Evolutionary conservation across 352 stramenopile genomes (phyloP).

Genomic region (Plasmopara viticola): DNA sequence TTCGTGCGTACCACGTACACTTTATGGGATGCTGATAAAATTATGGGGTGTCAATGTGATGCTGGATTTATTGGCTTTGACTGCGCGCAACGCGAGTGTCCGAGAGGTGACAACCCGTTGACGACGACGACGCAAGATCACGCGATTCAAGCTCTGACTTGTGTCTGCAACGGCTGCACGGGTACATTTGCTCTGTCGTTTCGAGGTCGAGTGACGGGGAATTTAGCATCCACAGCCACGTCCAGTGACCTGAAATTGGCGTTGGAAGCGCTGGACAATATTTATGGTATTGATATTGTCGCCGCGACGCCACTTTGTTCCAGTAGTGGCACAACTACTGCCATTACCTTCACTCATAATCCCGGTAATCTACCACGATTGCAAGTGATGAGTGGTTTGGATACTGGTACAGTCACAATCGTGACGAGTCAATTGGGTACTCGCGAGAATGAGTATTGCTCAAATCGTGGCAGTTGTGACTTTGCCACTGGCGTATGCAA

Average conservation of each 20-base stretch:
- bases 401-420: constrained; percentile 9
- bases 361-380: constrained; percentile 46
- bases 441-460: constrained; percentile 68
- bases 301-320: constrained; percentile 27
- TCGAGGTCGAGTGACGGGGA: constrained; percentile 46
- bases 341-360: constrained; percentile 71
- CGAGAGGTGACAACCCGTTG: constrained; percentile 55
- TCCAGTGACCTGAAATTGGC: constrained; percentile 33
- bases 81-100: constrained; percentile 53
- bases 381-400: constrained; percentile 36
- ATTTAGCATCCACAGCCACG: constrained; percentile 34
- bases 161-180: constrained; percentile 44
- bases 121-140: constrained; percentile 23
- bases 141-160: constrained; percentile 52
- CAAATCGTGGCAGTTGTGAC: constrained; percentile 73
- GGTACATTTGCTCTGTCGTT: constrained; percentile 63
- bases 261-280: constrained; percentile 54
- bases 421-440: constrained; percentile 28
- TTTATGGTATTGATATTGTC: constrained; percentile 40
- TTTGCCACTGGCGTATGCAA: constrained; percentile 53
- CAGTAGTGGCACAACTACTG: constrained; percentile 29
- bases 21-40: constrained; percentile 71
- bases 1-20: constrained; percentile 51
- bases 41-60: constrained; percentile 73
- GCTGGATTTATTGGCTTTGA: constrained; percentile 55